Conservation (phyloP, 2,329 filamentous ascomycete genomes). For the Thielaviopsis cerberus region DNA sequence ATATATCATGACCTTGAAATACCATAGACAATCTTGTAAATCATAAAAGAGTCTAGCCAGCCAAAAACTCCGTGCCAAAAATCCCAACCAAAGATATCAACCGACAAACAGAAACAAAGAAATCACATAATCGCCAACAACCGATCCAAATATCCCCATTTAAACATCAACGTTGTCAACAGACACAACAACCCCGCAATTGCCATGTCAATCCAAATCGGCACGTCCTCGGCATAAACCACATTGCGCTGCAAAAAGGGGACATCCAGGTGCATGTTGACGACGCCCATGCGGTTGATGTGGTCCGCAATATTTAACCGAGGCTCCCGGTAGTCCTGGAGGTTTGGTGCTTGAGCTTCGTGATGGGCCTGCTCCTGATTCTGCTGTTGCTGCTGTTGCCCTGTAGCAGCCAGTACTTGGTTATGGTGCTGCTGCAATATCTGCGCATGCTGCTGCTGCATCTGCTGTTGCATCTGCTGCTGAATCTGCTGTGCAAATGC, state of each 20-base stretch:
- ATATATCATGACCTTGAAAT: too few species aligned
- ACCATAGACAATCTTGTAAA: too few species aligned
- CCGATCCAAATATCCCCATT: slow-evolving; percentile 15
- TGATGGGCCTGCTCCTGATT: neutral
- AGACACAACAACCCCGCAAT: slow-evolving; percentile 57
- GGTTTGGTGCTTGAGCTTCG: too few species aligned
- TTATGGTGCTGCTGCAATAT: slow-evolving; percentile 3
- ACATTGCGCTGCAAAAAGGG: slow-evolving; percentile 12
- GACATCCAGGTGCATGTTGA: too few species aligned
- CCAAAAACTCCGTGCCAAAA: neutral
- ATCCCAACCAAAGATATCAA: neutral
- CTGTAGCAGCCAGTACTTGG: neutral
- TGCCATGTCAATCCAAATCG: slow-evolving; percentile 62
- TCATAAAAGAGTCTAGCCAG: too few species aligned
- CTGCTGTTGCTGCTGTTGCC: neutral
- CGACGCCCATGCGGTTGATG: too few species aligned
- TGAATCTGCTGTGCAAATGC: slow-evolving; percentile 11
- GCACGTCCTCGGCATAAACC: slow-evolving; percentile 30
- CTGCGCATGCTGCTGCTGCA: slow-evolving; percentile 5
- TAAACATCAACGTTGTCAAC: slow-evolving; percentile 50
- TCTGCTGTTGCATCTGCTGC: slow-evolving; percentile 13
- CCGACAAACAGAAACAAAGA: neutral
- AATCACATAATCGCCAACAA: neutral
- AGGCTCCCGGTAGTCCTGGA: too few species aligned
- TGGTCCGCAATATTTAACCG: too few species aligned